Conservation (phyloP, 2,329 filamentous ascomycete genomes). For the Fusarium guadeloupense region DNA sequence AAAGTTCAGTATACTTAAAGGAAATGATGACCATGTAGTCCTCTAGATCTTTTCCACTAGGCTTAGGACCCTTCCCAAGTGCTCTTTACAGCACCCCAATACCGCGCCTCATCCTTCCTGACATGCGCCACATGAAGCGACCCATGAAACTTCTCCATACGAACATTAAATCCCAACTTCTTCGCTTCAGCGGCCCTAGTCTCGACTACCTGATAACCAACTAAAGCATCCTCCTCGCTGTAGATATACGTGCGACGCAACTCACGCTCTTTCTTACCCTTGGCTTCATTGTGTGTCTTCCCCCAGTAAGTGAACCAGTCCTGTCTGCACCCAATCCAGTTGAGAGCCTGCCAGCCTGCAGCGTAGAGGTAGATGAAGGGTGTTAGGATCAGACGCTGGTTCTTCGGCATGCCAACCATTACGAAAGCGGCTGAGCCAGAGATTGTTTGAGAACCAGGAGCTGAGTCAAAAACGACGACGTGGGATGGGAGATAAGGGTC, state of each 20-base stretch:
- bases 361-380: conserved; percentile 3
- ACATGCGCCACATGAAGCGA: conserved; percentile 18
- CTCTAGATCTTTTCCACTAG: not conserved
- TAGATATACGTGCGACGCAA: conserved; percentile 21
- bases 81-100: conserved; percentile 1
- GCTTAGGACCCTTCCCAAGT: not conserved
- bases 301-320: conserved; percentile 15
- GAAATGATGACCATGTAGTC: no score
- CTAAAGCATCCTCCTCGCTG: conserved; percentile 9
- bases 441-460: not conserved
- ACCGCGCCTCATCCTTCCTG: conserved; percentile 5
- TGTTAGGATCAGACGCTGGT: not conserved
- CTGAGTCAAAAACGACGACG: conserved; percentile 17
- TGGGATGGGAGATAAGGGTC: conserved; percentile 5
- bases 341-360: not conserved
- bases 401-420: not conserved
- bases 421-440: not conserved
- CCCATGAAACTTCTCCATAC: conserved; percentile 7
- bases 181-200: not conserved
- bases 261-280: conserved; percentile 6
- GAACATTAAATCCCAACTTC: not conserved
- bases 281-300: conserved; percentile 6
- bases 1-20: no score
- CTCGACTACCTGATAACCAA: not conserved
- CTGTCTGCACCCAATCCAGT: not conserved